phyloP scores from a whole-genome alignment of 164 flowering plant genomes.

The Vitis rupestris region DNA sequence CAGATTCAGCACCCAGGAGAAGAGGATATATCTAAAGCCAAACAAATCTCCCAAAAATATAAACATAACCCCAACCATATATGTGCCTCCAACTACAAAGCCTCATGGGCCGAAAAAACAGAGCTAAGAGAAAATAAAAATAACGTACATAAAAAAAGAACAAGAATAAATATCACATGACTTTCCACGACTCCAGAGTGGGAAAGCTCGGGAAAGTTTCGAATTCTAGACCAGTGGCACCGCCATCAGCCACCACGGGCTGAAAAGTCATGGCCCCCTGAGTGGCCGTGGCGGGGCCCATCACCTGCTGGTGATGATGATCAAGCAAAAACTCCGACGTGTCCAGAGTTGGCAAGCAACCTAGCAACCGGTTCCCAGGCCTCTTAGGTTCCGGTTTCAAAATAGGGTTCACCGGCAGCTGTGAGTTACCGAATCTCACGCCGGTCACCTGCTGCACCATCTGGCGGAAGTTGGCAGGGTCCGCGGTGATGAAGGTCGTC shows the following conservation, averaged over 20 bases:
- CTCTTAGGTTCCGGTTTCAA: conserved; percentile 82
- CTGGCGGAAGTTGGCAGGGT: conserved; percentile 88
- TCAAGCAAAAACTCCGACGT: conserved; percentile 65
- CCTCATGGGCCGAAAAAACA: not conserved
- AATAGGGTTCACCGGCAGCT: conserved; percentile 28
- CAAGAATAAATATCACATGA: conserved; percentile 26
- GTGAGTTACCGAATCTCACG: conserved; percentile 34
- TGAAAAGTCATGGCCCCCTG: not conserved
- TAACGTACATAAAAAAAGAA: not conserved
- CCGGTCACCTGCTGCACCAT: conserved; percentile 99
- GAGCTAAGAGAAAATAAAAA: not conserved
- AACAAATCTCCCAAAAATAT: not conserved
- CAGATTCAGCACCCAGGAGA: too few species aligned
- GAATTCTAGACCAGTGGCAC: conserved; percentile 28
- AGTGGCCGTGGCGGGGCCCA: conserved; percentile 15
- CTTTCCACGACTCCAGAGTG: conserved; percentile 87
- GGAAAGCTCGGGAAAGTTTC: conserved; percentile 61
- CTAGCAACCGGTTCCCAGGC: conserved; percentile 25
- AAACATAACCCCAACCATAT: not conserved
- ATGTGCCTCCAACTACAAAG: too few species aligned
- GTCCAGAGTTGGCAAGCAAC: conserved; percentile 68
- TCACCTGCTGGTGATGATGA: conserved; percentile 25
- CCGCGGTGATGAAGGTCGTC: conserved; percentile 86
- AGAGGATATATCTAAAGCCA: too few species aligned
- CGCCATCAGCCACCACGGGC: conserved; percentile 18